Base-by-base conservation (phyloP, 2,329 filamentous ascomycete species). In the Claviceps quebecensis region DNA sequence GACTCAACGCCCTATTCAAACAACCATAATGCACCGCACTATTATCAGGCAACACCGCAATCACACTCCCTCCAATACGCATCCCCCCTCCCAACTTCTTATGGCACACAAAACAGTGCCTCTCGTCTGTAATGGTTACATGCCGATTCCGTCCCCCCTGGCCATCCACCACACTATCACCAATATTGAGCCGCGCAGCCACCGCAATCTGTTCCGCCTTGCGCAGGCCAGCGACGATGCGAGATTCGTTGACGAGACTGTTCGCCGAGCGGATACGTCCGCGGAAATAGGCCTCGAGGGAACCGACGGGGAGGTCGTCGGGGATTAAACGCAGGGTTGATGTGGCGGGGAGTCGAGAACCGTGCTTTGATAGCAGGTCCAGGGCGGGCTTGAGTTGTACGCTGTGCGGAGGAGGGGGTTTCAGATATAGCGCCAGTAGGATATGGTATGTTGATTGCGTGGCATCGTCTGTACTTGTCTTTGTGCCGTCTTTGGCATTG, bases 51-150 rank as follows among this genome's bases (percentile, higher is more conserved):
- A 93, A 77, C 13, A 96, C 90, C 41, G 90, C 84, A 54, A 97
- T 85, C 17, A 95, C 93, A 65, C 86, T 95, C 4, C 88, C 86
- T 2, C 91, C 91, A 58, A 97, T 80, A 55, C 93, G 73, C 74
- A 96, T 96, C 62, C 66, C 66, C 1, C 88, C 85, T 1, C 90
- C 91, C 57, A 98, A 78, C 57, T 93, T 75, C 73, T 96, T 97
- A 67, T 95, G 86, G 65, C 93, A 98, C 16, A 95, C 87, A 13
- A 86, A 83, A 65, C 93, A 98, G 51, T 95, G 84, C 49, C 87
- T 75, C 63, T 97, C 91, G 60, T 98, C 91, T 9, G 78, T 81
- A 49, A 98, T 82, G 19, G 88, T 80, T 11, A 96, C 89, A 57
- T 87, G 77, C 50, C 76, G 68, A 58, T 76, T 80, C 49, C 74